Percentiles rank a stretch among this genome's conserved stretches.
These are phyloP conservation scores for Aspergillus calidoustus DNA, from an alignment of 2,329 filamentous ascomycete species.

Conservation along the genomic window DNA sequence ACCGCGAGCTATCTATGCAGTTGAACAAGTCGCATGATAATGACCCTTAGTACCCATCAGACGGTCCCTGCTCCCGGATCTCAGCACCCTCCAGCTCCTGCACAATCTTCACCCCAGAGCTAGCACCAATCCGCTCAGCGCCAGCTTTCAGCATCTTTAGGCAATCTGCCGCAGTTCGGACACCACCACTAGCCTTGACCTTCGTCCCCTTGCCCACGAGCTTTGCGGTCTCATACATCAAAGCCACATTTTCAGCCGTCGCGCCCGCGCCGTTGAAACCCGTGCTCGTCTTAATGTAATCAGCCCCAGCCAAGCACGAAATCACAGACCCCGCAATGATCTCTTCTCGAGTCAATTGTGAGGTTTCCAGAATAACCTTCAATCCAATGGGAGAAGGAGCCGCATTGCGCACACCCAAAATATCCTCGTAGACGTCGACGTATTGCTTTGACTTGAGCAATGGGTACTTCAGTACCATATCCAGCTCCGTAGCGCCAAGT, in stretches of 20 bases:
- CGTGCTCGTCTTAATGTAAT: constrained; percentile 66
- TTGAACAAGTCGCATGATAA: background rate
- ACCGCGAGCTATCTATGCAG: background rate
- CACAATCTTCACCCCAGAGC: constrained; percentile 61
- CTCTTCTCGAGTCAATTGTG: constrained; percentile 53
- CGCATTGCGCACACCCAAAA: constrained; percentile 56
- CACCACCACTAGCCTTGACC: constrained; percentile 64
- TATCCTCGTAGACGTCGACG: constrained; percentile 56
- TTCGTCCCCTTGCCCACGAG: constrained; percentile 48
- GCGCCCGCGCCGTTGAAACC: constrained; percentile 63
- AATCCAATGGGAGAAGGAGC: constrained; percentile 49
- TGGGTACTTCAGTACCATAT: constrained; percentile 63
- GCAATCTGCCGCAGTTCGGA: constrained; percentile 56
- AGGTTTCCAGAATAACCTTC: constrained; percentile 66
- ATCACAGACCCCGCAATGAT: constrained; percentile 60
- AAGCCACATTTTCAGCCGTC: constrained; percentile 54
- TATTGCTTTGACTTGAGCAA: constrained; percentile 53
- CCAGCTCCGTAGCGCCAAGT: constrained; percentile 60
- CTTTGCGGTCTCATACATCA: constrained; percentile 59
- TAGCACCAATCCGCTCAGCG: constrained; percentile 61
- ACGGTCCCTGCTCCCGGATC: constrained; percentile 5
- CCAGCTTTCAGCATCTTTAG: constrained; percentile 61
- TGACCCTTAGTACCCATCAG: constrained; percentile 2
- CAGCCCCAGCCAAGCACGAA: constrained; percentile 57
- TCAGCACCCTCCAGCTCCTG: constrained; percentile 42